Evolutionary conservation across 352 stramenopile genomes (phyloP).

Genomic region (Phytophthora cajani): DNA sequence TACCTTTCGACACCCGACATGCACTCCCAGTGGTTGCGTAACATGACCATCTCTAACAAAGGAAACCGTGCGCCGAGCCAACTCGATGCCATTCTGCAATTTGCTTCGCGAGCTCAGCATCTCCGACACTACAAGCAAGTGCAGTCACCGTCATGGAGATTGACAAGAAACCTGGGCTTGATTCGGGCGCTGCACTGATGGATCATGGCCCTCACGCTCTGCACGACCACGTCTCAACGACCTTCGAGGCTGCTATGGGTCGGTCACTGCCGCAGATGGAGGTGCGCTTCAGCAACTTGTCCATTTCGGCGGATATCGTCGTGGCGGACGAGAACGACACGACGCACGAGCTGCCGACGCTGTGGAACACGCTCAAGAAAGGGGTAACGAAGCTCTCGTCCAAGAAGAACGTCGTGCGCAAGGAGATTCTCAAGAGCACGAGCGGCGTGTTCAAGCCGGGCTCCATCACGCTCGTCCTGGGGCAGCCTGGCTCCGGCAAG

Average conservation of each 20-base stretch:
- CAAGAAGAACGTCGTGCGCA: constrained; percentile 47
- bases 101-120: constrained; percentile 2
- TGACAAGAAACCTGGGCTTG: constrained; percentile 18
- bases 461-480: too few relatives aligned
- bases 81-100: constrained; percentile 18
- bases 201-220: constrained; percentile 36
- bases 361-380: constrained; percentile 52
- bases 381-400: constrained; percentile 18
- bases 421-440: constrained; percentile 57
- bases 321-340: constrained; percentile 27
- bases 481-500: too few relatives aligned
- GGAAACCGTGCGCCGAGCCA: too few relatives aligned
- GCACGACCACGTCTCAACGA: constrained; percentile 39
- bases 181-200: constrained; percentile 38
- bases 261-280: constrained; percentile 27
- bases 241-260: constrained; percentile 41
- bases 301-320: constrained; percentile 33
- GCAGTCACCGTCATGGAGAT: constrained; percentile 3
- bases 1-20: too few relatives aligned
- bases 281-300: constrained; percentile 29
- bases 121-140: neutral
- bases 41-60: too few relatives aligned
- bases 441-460: constrained; percentile 26
- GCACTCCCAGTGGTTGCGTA: too few relatives aligned
- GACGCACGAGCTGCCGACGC: constrained; percentile 42